Percentiles rank a stretch among this genome's conserved stretches.
Conservation (phyloP, 495 filamentous ascomycete genomes). For the Cryomyces antarcticus region DNA sequence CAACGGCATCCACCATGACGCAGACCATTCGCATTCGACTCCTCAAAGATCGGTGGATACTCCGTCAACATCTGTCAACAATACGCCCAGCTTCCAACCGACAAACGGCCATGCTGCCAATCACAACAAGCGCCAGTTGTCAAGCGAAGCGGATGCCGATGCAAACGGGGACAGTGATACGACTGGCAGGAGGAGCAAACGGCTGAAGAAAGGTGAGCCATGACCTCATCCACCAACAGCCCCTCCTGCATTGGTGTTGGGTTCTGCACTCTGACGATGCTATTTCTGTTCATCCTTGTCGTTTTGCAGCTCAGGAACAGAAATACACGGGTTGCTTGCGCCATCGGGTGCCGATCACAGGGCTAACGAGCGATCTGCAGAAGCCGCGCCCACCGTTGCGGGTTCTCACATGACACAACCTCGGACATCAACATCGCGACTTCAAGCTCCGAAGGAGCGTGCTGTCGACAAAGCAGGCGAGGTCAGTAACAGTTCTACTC, state of each 20-base stretch:
- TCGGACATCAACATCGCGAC: constrained; percentile 55
- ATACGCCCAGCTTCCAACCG: constrained; percentile 32
- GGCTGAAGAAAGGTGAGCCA: constrained; percentile 70
- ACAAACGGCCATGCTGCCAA: constrained; percentile 37
- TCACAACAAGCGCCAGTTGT: constrained; percentile 62
- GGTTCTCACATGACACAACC: constrained; percentile 94
- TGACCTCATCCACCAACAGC: neutral
- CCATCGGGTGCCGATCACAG: neutral
- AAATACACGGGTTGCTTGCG: too few relatives aligned
- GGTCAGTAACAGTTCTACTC: constrained; percentile 25
- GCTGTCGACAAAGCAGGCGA: constrained; percentile 52
- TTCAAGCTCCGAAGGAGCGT: constrained; percentile 34
- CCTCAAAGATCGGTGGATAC: constrained; percentile 29
- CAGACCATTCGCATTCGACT: constrained; percentile 24
- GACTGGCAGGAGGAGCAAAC: constrained; percentile 73
- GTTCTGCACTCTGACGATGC: too few relatives aligned
- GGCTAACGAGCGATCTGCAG: constrained; percentile 29
- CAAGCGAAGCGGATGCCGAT: constrained; percentile 48
- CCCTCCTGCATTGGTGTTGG: too few relatives aligned
- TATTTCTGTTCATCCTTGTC: too few relatives aligned
- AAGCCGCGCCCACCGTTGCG: constrained; percentile 72
- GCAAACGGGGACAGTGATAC: constrained; percentile 43
- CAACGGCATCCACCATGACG: constrained; percentile 27
- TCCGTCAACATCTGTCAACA: constrained; percentile 31
- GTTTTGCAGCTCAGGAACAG: too few relatives aligned